Evolutionary conservation across 345 rosid species (phyloP).

Genomic region (Lumnitzera littorea): DNA sequence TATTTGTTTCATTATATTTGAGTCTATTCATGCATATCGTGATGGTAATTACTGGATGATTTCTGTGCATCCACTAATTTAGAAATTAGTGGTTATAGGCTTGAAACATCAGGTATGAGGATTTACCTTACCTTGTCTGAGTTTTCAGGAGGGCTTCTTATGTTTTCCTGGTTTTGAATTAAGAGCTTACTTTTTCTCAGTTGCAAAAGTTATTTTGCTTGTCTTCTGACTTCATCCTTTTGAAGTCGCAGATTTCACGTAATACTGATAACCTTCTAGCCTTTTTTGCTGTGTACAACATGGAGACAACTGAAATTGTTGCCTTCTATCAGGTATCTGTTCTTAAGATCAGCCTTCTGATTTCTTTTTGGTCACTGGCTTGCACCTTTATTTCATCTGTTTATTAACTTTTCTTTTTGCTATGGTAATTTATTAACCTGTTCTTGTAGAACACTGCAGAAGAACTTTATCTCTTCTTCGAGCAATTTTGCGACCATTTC

Average conservation of each 20-base stretch:
- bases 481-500: conserved; percentile 78
- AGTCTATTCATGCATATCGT: no score
- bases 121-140: no score
- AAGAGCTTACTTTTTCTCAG: no score
- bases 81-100: no score
- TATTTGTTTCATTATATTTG: no score
- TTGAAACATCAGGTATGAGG: no score
- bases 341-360: conserved; percentile 5
- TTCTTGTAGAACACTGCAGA: conserved; percentile 74
- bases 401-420: background rate
- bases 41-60: no score
- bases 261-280: conserved; percentile 67
- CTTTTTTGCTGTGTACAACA: conserved; percentile 89
- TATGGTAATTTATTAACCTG: conserved; percentile 2
- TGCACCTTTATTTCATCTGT: background rate
- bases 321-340: conserved; percentile 79
- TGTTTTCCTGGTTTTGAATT: no score
- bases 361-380: background rate
- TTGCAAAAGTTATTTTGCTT: background rate
- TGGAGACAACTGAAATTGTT: conserved; percentile 94
- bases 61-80: no score
- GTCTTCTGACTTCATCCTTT: conserved; percentile 1
- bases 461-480: conserved; percentile 75
- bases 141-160: no score
- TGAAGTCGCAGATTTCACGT: conserved; percentile 50